Conservation (phyloP, 306 rosid species). For the Glycyrrhiza uralensis region DNA sequence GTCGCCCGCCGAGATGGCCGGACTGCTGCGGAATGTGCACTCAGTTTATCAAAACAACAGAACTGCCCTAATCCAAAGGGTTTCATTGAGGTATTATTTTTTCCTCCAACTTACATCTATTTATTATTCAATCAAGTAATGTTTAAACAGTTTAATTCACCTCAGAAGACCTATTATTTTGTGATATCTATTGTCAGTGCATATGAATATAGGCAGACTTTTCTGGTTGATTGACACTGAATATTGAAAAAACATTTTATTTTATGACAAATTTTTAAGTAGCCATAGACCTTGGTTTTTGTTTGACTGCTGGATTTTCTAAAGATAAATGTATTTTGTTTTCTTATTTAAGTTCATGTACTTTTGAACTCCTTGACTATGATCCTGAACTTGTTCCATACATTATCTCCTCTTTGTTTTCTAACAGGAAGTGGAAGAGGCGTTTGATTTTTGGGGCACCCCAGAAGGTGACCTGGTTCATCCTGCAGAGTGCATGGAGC, state of each 20-base stretch:
- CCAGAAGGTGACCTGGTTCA: conserved; percentile 93
- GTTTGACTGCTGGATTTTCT: neutral
- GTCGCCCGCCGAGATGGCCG: conserved; percentile 95
- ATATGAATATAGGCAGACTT: neutral
- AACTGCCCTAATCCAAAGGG: conserved; percentile 96
- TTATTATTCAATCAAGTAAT: conserved; percentile 1
- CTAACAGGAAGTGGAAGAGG: conserved; percentile 76
- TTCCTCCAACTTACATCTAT: neutral
- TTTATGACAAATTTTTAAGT: neutral
- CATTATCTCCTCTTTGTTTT: conserved; percentile 11
- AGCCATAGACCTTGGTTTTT: neutral
- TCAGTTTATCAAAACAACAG: conserved; percentile 79
- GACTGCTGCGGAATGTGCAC: conserved; percentile 81
- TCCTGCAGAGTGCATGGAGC: conserved; percentile 98
- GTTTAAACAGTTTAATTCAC: conserved; percentile 2
- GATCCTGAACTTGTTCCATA: neutral
- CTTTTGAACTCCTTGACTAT: neutral
- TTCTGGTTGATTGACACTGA: neutral
- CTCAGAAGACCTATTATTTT: neutral
- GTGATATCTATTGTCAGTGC: neutral
- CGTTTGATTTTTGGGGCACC: conserved; percentile 92
- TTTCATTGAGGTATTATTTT: conserved; percentile 67
- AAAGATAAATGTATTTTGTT: neutral
- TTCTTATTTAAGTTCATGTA: neutral
- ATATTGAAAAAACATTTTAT: neutral